Conservation (phyloP, 176 grass and related monocot species). For the Triticum timopheevii region DNA sequence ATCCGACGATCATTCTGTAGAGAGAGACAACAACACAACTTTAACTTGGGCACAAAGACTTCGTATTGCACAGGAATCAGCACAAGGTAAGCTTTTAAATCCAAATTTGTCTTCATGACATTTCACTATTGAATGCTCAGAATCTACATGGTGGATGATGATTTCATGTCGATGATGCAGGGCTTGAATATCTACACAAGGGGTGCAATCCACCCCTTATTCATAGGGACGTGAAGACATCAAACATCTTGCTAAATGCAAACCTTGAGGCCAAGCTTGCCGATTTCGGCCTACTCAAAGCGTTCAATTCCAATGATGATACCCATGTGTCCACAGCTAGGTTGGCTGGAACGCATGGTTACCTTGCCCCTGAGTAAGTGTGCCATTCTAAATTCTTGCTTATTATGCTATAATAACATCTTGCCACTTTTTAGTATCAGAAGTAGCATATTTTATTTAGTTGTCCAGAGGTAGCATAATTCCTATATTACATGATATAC, state of each 20-base stretch:
- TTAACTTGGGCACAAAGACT: slow-evolving; percentile 51
- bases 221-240: slow-evolving; percentile 60
- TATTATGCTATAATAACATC: not conserved
- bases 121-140: no score
- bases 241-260: slow-evolving; percentile 52
- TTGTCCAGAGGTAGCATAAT: no score
- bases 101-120: not conserved
- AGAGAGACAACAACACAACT: not conserved
- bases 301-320: not conserved
- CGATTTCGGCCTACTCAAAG: slow-evolving; percentile 61
- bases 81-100: slow-evolving; percentile 30
- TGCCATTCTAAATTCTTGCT: not conserved
- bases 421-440: not conserved
- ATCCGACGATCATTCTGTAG: not conserved
- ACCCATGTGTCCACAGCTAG: slow-evolving; percentile 35
- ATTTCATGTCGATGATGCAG: not conserved
- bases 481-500: no score
- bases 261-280: slow-evolving; percentile 64
- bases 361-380: slow-evolving; percentile 44
- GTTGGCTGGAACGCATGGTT: slow-evolving; percentile 41
- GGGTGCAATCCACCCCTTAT: slow-evolving; percentile 42
- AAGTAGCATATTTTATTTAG: no score
- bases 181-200: slow-evolving; percentile 61
- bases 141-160: no score
- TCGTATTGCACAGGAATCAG: slow-evolving; percentile 48